Conservation (phyloP, 2,329 filamentous ascomycete species). For the Ilyonectria mors-panacis region DNA sequence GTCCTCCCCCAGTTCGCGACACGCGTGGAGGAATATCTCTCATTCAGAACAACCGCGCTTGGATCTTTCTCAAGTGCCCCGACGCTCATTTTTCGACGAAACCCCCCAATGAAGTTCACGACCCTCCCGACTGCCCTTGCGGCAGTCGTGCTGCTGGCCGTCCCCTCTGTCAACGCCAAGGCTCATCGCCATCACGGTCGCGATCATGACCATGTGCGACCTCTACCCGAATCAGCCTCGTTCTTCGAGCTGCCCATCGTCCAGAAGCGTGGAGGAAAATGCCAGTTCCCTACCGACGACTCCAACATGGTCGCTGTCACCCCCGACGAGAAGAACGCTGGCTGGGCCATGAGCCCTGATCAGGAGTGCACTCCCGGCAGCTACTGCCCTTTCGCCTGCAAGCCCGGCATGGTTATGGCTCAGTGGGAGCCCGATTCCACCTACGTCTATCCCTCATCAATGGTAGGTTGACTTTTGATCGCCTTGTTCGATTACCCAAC, state of each 20-base stretch:
- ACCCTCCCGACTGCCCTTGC: constrained; percentile 65
- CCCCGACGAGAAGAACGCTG: constrained; percentile 74
- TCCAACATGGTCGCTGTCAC: constrained; percentile 78
- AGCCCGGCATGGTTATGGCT: constrained; percentile 80
- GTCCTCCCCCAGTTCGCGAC: constrained; percentile 33
- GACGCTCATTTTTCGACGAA: constrained; percentile 41
- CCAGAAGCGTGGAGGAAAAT: constrained; percentile 69
- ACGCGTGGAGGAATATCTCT: constrained; percentile 41
- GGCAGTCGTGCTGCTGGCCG: constrained; percentile 64
- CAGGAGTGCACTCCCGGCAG: constrained; percentile 75
- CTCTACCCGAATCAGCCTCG: constrained; percentile 52
- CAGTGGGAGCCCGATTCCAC: constrained; percentile 83
- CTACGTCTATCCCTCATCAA: constrained; percentile 79
- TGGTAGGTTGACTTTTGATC: constrained; percentile 66
- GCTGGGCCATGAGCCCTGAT: constrained; percentile 86
- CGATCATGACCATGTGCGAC: constrained; percentile 54
- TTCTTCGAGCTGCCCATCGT: constrained; percentile 52
- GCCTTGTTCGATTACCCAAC: neutral
- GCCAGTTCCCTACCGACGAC: constrained; percentile 74
- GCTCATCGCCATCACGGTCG: constrained; percentile 54
- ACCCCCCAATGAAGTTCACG: constrained; percentile 66
- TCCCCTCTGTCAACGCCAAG: constrained; percentile 54
- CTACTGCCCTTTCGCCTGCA: constrained; percentile 85
- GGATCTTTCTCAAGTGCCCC: constrained; percentile 31
- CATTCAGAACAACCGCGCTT: constrained; percentile 22